A percentile compares a stretch with the other conserved stretches of the same genome.
These are phyloP conservation scores for Phlebopus sp. DNA, from an alignment of 1,284 basidiomycete genomes.

Conservation along the genomic window DNA sequence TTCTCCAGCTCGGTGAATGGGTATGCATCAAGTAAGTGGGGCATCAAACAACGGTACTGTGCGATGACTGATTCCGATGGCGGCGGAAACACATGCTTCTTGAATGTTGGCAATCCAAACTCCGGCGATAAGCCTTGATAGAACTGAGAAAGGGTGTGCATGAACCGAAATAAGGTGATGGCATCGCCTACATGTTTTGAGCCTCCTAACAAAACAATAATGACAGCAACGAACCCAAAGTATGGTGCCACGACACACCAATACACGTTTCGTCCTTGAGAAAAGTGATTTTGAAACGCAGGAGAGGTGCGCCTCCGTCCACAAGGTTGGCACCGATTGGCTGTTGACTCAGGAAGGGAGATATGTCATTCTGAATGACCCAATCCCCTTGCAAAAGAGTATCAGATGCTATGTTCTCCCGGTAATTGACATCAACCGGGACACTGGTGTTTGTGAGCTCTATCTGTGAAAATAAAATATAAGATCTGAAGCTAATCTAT, in stretches of 20 bases:
- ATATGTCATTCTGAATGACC: constrained; percentile 29
- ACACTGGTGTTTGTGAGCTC: constrained; percentile 23
- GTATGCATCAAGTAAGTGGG: constrained; percentile 18
- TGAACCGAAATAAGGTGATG: constrained; percentile 26
- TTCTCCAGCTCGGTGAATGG: constrained; percentile 15
- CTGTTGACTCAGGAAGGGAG: constrained; percentile 15
- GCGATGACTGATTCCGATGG: constrained; percentile 4
- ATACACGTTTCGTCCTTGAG: constrained; percentile 24
- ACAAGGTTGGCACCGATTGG: constrained; percentile 10
- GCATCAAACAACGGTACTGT: constrained; percentile 15
- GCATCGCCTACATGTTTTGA: constrained; percentile 29
- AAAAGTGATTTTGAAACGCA: constrained; percentile 30
- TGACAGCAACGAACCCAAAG: constrained; percentile 11
- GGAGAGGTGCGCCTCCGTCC: constrained; percentile 19
- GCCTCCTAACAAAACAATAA: not conserved
- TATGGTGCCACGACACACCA: constrained; percentile 36
- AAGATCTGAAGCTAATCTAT: constrained; percentile 2
- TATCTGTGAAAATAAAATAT: constrained; percentile 14
- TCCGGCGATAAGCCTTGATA: constrained; percentile 20
- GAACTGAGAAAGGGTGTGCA: constrained; percentile 25
- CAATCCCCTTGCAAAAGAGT: constrained; percentile 19
- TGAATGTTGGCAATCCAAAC: constrained; percentile 18
- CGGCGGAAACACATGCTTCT: constrained; percentile 18
- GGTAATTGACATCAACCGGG: constrained; percentile 16
- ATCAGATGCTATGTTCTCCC: constrained; percentile 2